Evolutionary conservation across 495 filamentous ascomycete genomes (phyloP), one percentile per base, ranked within the genome.

Genomic region (Letharia lupina): DNA sequence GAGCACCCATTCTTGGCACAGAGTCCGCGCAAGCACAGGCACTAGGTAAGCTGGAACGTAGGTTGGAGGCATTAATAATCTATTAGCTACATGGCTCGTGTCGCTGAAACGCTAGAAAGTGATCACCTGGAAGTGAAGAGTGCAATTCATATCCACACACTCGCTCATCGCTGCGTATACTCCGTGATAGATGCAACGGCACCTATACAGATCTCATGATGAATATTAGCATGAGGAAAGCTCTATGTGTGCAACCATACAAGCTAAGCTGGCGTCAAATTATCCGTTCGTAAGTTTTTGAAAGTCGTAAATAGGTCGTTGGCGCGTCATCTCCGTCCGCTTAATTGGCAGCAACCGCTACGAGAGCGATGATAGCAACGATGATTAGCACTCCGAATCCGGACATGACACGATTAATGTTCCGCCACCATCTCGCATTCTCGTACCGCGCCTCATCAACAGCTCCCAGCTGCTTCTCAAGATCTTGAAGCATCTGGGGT

Each of bases 371-470:
- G 65, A 96, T 81, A 37, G 87, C 85, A 63, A 84, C 85, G 64
- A 96, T 83, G 42, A 98, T 84, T 64, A 89, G 77, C 18, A 94
- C 72, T 20, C 94, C 94, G 59, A 95, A 70, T 50, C 89, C 76
- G 61, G 86, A 86, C 91, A 98, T 93, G 71, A 87, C 83, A 52
- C 91, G 87, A 75, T 98, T 98, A 57, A 97, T 80, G 66, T 84
- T 89, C 66, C 94, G 83, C 94, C 94, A 98, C 92, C 93, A 97
- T 47, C 84, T 82, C 16, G 91, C 91, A 73, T 91, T 96, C 70
- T 90, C 82, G 73, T 90, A 91, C 60, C 83, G 81, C 48, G 80
- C 79, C 60, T 86, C 84, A 68, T 91, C 86, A 33, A 85, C 70
- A 39, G 71, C 70, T 56, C 70, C 72, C 58, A 79, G 71, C 67